Evolutionary conservation across 2,329 filamentous ascomycete species (phyloP).

Genomic region (Botrytis galanthina): DNA sequence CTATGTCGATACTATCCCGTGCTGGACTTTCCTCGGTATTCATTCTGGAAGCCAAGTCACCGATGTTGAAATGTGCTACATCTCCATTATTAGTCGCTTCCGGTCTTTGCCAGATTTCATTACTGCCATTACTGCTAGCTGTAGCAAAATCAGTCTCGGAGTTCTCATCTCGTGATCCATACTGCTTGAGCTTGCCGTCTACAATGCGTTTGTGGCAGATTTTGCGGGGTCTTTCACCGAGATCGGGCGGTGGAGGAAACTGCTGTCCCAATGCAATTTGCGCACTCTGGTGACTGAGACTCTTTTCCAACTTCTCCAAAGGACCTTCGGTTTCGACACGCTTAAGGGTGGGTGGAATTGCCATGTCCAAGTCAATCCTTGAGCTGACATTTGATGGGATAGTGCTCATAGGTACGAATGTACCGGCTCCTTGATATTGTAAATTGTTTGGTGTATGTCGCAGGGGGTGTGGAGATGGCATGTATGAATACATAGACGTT

Average conservation of each 20-base stretch:
- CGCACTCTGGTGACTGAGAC: neutral
- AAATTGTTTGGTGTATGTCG: too few species aligned
- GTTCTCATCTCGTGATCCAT: neutral
- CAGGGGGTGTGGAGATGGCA: neutral
- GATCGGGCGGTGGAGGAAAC: neutral
- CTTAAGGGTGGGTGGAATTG: neutral
- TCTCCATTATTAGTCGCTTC: neutral
- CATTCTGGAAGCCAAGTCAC: neutral
- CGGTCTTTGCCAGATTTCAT: neutral
- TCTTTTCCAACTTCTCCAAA: neutral
- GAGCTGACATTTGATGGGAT: neutral
- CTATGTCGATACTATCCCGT: neutral
- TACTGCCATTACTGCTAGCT: neutral
- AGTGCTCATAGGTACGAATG: neutral
- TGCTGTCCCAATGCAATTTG: neutral
- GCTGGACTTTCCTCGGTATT: neutral
- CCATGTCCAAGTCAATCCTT: constrained; percentile 1
- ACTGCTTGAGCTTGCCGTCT: neutral
- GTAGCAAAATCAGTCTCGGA: neutral
- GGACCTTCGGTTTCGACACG: constrained; percentile 10
- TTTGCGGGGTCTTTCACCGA: too few species aligned
- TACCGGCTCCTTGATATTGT: neutral
- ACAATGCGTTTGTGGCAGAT: neutral
- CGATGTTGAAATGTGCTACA: neutral
- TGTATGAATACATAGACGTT: neutral